A percentile compares a stretch with the other conserved stretches of the same genome.
phyloP scores from a whole-genome alignment of 164 flowering plant species.

The Paratinospora sagittata region DNA sequence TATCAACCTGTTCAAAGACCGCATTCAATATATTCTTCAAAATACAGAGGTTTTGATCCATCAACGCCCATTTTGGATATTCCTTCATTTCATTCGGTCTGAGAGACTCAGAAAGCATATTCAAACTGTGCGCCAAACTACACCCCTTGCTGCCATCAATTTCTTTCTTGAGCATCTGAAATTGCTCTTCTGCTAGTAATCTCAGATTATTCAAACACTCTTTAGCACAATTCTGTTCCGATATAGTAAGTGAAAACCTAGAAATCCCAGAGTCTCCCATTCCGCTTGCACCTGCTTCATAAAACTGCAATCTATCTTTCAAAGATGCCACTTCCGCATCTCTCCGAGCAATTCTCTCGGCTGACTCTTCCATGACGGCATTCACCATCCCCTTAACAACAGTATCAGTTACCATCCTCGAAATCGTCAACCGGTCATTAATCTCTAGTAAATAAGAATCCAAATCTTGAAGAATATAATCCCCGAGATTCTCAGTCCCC shows the following conservation, averaged over 20 bases:
- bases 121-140: conserved; percentile 7
- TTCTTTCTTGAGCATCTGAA: conserved; percentile 37
- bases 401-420: conserved; percentile 81
- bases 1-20: conserved; percentile 22
- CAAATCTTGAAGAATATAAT: conserved; percentile 49
- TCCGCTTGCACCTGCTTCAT: conserved; percentile 21
- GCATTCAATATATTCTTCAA: conserved; percentile 30
- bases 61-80: conserved; percentile 26
- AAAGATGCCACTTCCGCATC: conserved; percentile 47
- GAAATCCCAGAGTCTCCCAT: conserved; percentile 7
- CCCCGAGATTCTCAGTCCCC: conserved; percentile 32
- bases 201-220: conserved; percentile 27
- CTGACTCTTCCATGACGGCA: conserved; percentile 69
- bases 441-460: conserved; percentile 73
- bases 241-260: conserved; percentile 8
- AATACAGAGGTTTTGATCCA: conserved; percentile 28
- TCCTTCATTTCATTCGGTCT: conserved; percentile 27
- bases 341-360: conserved; percentile 41
- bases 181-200: conserved; percentile 31
- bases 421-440: conserved; percentile 50
- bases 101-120: background rate
- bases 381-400: conserved; percentile 70
- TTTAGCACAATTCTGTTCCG: conserved; percentile 21
- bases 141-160: conserved; percentile 26
- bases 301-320: conserved; percentile 30